Base-by-base conservation (phyloP, 2,329 filamentous ascomycete species). In the Alternaria sp. region DNA sequence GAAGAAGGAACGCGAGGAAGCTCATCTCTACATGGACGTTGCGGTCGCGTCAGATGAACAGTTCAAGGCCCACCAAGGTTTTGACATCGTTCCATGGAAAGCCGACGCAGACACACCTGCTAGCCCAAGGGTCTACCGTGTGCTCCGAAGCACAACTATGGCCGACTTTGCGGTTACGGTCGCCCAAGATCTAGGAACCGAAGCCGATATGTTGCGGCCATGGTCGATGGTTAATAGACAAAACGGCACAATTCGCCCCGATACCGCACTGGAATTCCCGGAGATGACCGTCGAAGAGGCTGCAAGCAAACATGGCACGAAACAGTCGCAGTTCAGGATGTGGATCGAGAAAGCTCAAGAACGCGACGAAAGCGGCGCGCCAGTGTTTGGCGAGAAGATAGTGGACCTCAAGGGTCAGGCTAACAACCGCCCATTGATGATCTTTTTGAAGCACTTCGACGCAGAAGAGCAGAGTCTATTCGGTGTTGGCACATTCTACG, bases 201-300 rank as follows among this genome's bases (percentile, higher is more conserved):
- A 94, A 47, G 84, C 90, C 0, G 88, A 89, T 60, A 87, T 88
- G 65, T 82, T 98, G 23, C 89, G 96, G 21, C 87, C 97, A 17
- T 99, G 96, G 96, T 89, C 93, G 58, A 97, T 99, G 94, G 96
- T 99, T 1, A 98, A 97, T 77, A 91, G 96, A 11, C 96, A 99
- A 79, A 99, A 99, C 78, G 97, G 97, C 81, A 99, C 96, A 0
- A 91, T 93, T 40, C 89, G 96, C 17, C 96, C 96, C 0, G 96
- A 99, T 76, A 90, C 93, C 62, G 92, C 93, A 0, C 89, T 99
- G 52, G 88, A 88, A 77, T 93, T 97, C 74, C 82, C 89, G 2
- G 86, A 90, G 6, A 91, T 93, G 78, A 94, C 80, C 4, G 75
- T 84, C 3, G 81, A 85, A 67, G 93, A 97, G 67, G 89, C 89